Percentiles rank a stretch among this genome's conserved stretches.
These are phyloP conservation scores for Striga asiatica DNA, from an alignment of 257 asterid species.

Conservation along the genomic window DNA sequence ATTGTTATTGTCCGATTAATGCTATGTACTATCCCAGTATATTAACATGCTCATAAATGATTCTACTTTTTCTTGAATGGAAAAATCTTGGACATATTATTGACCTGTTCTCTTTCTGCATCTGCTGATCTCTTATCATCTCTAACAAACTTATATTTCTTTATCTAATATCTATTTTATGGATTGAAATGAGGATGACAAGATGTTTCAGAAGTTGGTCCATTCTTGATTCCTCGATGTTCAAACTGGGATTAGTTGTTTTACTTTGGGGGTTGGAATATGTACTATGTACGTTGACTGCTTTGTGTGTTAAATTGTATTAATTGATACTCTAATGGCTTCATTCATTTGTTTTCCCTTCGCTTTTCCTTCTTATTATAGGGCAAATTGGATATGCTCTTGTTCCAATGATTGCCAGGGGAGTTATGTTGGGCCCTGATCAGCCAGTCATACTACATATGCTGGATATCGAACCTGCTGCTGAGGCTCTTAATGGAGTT, in stretches of 20 bases:
- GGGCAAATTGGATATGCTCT: slow-evolving; percentile 96
- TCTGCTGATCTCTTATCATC: no score
- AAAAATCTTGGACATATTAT: no score
- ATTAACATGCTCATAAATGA: no score
- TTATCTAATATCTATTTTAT: no score
- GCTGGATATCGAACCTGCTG: slow-evolving; percentile 87
- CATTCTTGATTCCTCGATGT: background rate
- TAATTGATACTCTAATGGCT: background rate
- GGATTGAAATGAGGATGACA: background rate
- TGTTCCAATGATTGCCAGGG: slow-evolving; percentile 94
- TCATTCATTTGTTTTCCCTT: slow-evolving; percentile 2
- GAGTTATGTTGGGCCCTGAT: slow-evolving; percentile 81
- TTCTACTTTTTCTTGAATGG: no score
- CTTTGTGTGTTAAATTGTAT: no score
- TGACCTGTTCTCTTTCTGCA: no score
- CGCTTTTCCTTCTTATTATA: no score
- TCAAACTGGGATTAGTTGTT: background rate
- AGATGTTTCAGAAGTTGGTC: background rate
- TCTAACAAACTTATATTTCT: no score
- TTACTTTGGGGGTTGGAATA: background rate
- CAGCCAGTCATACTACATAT: slow-evolving; percentile 93
- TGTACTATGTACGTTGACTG: no score
- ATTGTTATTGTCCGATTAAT: no score
- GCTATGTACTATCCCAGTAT: no score
- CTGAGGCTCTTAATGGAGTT: slow-evolving; percentile 86